Conservation (phyloP, 2,329 filamentous ascomycete genomes). For the Fonsecaea erecta region DNA sequence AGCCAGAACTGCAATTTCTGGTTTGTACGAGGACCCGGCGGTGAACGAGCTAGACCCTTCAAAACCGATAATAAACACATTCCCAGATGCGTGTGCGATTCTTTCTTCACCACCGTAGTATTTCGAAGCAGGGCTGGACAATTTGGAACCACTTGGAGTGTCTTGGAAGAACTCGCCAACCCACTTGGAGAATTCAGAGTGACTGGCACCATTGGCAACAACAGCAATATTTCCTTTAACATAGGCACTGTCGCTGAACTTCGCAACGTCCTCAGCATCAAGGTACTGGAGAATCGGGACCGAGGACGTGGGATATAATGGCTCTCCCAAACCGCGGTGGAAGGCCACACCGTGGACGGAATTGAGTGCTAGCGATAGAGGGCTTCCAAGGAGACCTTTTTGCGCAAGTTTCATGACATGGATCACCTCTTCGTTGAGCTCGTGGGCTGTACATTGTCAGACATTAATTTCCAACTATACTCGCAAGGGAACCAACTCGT, state of each 20-base stretch:
- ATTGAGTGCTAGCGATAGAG: slow-evolving; percentile 76
- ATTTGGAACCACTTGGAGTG: slow-evolving; percentile 55
- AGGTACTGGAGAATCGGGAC: slow-evolving; percentile 80
- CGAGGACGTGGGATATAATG: slow-evolving; percentile 73
- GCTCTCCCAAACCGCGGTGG: slow-evolving; percentile 86
- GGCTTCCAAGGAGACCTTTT: slow-evolving; percentile 67
- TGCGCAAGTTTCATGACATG: slow-evolving; percentile 77
- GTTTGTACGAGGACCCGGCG: slow-evolving; percentile 74
- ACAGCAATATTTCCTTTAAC: slow-evolving; percentile 89
- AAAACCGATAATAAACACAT: slow-evolving; percentile 89
- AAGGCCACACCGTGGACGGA: slow-evolving; percentile 85
- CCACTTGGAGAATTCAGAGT: slow-evolving; percentile 82
- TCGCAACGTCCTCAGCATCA: slow-evolving; percentile 72
- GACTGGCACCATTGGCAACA: slow-evolving; percentile 83
- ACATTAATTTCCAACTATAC: not conserved
- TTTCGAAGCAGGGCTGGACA: slow-evolving; percentile 70
- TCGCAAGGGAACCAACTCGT: slow-evolving; percentile 54
- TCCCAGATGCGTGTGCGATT: slow-evolving; percentile 74
- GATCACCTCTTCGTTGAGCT: slow-evolving; percentile 87
- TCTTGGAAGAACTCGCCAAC: slow-evolving; percentile 87
- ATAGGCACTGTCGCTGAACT: slow-evolving; percentile 79
- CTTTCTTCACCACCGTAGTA: slow-evolving; percentile 97
- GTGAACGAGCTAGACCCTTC: slow-evolving; percentile 80
- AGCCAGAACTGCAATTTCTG: slow-evolving; percentile 84
- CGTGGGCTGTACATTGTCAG: slow-evolving; percentile 66